Conservation (phyloP, 768 basidiomycete species). For the Pulveroboletus sp. region DNA sequence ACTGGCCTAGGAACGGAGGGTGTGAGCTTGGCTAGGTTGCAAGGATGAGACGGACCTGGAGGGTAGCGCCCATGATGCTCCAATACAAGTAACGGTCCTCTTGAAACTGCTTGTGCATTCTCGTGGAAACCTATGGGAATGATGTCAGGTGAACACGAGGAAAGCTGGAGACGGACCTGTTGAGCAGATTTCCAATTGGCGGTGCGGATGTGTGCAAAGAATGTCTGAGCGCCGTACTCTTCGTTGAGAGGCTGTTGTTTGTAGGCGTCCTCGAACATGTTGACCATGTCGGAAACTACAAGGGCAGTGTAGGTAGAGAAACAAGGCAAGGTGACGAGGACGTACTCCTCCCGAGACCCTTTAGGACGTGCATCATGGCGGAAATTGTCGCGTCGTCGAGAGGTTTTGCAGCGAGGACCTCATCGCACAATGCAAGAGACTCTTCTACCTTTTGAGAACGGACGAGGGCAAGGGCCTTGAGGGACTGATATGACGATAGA, state of each 20-base stretch:
- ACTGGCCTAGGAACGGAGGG: slow-evolving; percentile 53
- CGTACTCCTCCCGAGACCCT: slow-evolving; percentile 69
- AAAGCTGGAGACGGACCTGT: slow-evolving; percentile 47
- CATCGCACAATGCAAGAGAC: slow-evolving; percentile 73
- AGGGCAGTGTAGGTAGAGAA: background rate
- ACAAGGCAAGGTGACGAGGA: background rate
- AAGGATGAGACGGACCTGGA: slow-evolving; percentile 54
- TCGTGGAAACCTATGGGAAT: slow-evolving; percentile 61
- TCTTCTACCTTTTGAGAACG: slow-evolving; percentile 87
- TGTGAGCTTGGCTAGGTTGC: slow-evolving; percentile 8
- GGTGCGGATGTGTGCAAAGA: slow-evolving; percentile 80
- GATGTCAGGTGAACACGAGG: slow-evolving; percentile 1
- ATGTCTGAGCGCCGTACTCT: slow-evolving; percentile 79
- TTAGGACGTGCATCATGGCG: slow-evolving; percentile 81
- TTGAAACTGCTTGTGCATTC: slow-evolving; percentile 82
- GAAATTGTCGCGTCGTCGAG: slow-evolving; percentile 71
- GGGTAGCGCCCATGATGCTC: slow-evolving; percentile 74
- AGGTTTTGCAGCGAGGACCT: slow-evolving; percentile 70
- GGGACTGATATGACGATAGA: slow-evolving; percentile 46
- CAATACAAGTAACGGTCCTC: slow-evolving; percentile 81
- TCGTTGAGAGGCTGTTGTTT: slow-evolving; percentile 79
- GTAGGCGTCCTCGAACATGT: slow-evolving; percentile 85
- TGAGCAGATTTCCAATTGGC: slow-evolving; percentile 86
- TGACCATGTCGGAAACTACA: slow-evolving; percentile 72
- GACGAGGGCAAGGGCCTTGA: slow-evolving; percentile 82